phyloP scores from a whole-genome alignment of 169 alveolate species.

The Eimeria praecox region DNA sequence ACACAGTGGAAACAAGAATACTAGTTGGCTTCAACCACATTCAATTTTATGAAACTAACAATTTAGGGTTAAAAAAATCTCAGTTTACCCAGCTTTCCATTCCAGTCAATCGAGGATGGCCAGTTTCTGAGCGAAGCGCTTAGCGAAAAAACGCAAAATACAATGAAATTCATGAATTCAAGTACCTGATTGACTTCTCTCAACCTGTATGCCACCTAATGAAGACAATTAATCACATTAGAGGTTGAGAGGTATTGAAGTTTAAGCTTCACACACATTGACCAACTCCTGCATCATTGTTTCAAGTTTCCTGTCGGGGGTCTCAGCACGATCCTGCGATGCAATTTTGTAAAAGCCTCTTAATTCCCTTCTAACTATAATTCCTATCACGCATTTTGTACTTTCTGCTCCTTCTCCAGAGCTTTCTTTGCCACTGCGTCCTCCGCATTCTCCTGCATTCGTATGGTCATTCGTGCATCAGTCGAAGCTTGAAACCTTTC shows the following conservation, averaged over 20 bases:
- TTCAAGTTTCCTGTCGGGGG: constrained; percentile 71
- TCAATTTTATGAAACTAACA: not conserved
- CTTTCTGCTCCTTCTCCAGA: constrained; percentile 71
- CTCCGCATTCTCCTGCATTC: constrained; percentile 77
- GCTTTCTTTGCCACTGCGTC: constrained; percentile 73
- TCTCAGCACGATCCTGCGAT: constrained; percentile 43
- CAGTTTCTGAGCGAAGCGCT: constrained; percentile 34
- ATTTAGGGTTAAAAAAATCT: not conserved
- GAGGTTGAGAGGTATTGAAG: not conserved
- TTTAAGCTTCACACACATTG: not conserved
- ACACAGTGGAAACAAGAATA: not conserved
- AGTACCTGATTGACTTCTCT: constrained; percentile 78
- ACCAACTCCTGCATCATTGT: constrained; percentile 73
- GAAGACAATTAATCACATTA: not conserved
- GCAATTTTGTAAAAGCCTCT: not conserved
- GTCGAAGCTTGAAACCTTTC: not conserved
- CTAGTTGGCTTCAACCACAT: not conserved
- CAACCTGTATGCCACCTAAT: constrained; percentile 72
- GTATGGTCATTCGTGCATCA: not conserved
- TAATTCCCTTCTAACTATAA: not conserved
- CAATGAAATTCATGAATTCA: not conserved
- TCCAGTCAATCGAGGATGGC: constrained; percentile 55
- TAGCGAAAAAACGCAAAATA: not conserved
- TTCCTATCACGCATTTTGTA: not conserved
- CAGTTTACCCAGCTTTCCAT: not conserved